phyloP scores from a whole-genome alignment of 2,329 filamentous ascomycete species.

The Volutella citrinella region DNA sequence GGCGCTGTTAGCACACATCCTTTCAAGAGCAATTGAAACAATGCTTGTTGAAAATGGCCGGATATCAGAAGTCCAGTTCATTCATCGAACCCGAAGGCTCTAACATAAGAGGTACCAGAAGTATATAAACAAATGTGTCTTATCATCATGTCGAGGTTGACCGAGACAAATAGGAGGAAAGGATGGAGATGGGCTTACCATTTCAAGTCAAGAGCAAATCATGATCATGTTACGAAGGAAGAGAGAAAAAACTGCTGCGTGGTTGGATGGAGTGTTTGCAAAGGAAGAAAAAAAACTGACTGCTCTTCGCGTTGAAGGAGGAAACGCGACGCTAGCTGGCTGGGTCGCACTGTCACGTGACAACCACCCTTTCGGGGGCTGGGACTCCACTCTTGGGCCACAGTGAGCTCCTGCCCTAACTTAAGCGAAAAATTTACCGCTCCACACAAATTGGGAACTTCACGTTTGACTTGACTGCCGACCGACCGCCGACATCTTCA shows the following conservation, averaged over 20 bases:
- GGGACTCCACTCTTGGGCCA: too few species aligned
- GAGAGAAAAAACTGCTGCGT: too few species aligned
- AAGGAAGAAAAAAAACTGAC: too few species aligned
- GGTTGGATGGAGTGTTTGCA: too few species aligned
- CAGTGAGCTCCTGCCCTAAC: slow-evolving; percentile 50
- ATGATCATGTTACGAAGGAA: too few species aligned
- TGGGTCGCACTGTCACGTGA: slow-evolving; percentile 17
- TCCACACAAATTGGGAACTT: slow-evolving; percentile 36
- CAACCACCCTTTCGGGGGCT: too few species aligned
- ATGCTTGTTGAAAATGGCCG: slow-evolving; percentile 10
- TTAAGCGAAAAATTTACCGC: slow-evolving; percentile 41
- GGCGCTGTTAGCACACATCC: slow-evolving; percentile 16
- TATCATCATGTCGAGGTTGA: slow-evolving; percentile 65
- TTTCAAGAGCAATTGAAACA: slow-evolving; percentile 7
- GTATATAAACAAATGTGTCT: slow-evolving; percentile 56
- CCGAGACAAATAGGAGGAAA: slow-evolving; percentile 16
- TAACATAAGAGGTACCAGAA: slow-evolving; percentile 99
- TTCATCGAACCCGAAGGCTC: slow-evolving; percentile 69
- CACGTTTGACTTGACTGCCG: slow-evolving; percentile 24
- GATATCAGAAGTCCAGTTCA: slow-evolving; percentile 79
- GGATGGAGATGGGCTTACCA: slow-evolving; percentile 32
- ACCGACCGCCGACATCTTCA: slow-evolving; percentile 24
- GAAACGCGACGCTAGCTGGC: slow-evolving; percentile 15
- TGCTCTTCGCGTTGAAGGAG: slow-evolving; percentile 9
- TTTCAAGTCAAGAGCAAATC: too few species aligned